Evolutionary conservation across 2,329 filamentous ascomycete genomes (phyloP).

Genomic region (Alternaria brassicae): DNA sequence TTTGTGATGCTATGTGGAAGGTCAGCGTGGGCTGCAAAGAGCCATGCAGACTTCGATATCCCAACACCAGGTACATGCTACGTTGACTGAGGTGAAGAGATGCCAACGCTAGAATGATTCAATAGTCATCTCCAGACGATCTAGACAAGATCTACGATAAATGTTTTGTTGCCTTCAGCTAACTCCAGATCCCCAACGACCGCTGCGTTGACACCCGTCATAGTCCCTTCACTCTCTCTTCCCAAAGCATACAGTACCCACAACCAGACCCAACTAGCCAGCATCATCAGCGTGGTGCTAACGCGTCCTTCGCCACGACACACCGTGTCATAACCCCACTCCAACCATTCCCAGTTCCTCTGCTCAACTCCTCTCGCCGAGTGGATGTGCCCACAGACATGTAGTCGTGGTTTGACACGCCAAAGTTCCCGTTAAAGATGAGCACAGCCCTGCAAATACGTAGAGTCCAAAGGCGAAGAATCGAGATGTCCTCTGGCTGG

Average conservation of each 20-base stretch:
- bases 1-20: not conserved
- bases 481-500: conserved; percentile 76
- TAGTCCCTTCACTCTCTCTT: not conserved
- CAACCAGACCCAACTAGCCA: conserved; percentile 1
- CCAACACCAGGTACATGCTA: not conserved
- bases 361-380: conserved; percentile 71
- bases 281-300: conserved; percentile 23
- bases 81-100: not conserved
- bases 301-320: conserved; percentile 33
- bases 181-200: conserved; percentile 1
- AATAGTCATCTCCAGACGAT: not conserved
- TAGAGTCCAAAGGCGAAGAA: conserved; percentile 48
- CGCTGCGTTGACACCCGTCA: conserved; percentile 21
- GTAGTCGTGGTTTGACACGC: conserved; percentile 71
- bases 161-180: not conserved
- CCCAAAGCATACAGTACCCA: conserved; percentile 9
- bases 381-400: conserved; percentile 87
- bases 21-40: not conserved
- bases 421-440: conserved; percentile 73
- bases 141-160: conserved; percentile 4
- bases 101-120: not conserved
- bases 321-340: conserved; percentile 69
- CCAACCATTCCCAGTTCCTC: conserved; percentile 73
- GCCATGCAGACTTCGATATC: not conserved
- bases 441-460: conserved; percentile 64